Evolutionary conservation across 1,284 basidiomycete species (phyloP), one percentile per base, ranked within the genome.

Genomic region (Takashimella tepidaria): DNA sequence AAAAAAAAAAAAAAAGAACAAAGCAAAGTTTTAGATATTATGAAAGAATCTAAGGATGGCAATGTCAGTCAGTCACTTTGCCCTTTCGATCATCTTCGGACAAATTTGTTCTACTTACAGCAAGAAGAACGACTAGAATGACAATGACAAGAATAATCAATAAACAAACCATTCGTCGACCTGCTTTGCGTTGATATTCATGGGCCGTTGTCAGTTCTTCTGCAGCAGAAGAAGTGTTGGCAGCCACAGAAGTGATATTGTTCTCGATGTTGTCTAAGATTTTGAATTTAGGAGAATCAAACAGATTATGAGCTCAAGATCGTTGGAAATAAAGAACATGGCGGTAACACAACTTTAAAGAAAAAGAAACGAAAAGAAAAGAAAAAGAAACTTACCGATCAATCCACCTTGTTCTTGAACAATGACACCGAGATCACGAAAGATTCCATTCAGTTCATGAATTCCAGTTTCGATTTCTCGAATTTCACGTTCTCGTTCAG

Each of bases 381-480:
- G 37, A 40, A 11, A 41, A 23, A 10, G 23, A 5, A 25, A 78
- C 87, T 56, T 58, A 95, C 92, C 92, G 51, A 99, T 81, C 87
- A 98, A 90, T 25, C 84, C 84, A 6, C 95, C 93, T 72, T 98
- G 96, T 70, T 98, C 91, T 60, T 86, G 84, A 1, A 99, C 92
- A 43, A 99, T 83, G 19, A 91, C 92, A 40, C 93, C 93, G 37
- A 99, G 77, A 76, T 98, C 95, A 42, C 91, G 83, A 81, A 99
- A 98, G 67, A 99, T 98, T 75, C 97, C 92, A 47, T 92, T 86
- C 45, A 99, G 79, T 72, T 99, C 95, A 67, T 97, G 92, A 51
- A 99, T 97, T 5, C 96, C 95, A 1, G 84, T 86, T 77, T 98
- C 96, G 57, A 99, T 99, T 70, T 98, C 93, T 44, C 88, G 84